Base-by-base conservation (phyloP, 176 grass and related monocot genomes). In the Saccharum spontaneum region DNA sequence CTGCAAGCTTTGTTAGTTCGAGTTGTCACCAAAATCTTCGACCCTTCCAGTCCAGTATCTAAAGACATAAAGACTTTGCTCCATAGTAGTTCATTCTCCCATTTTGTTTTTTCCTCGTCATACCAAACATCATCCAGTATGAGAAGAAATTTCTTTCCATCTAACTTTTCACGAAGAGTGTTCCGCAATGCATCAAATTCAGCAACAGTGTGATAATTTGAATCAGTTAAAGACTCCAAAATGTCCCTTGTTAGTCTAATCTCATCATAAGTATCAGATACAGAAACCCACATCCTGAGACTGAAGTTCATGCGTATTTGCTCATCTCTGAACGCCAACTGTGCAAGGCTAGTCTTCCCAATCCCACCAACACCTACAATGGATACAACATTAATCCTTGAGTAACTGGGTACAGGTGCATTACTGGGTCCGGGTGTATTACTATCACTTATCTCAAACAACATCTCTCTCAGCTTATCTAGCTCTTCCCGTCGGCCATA, bases 111-210 rank as follows among this genome's bases (percentile, higher is more conserved):
- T 13, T 71, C 79, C 50, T 94, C 86, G 18, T 95, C 90, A 78
- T 86, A 77, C 88, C 93, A 92, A 43, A 95, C 90, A 88, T 92
- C 90, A 75, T 95, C 93, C 28, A 95, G 46, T n/a, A 95, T 26
- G 6, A 95, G 85, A 73, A 95, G 79, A 83, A 86, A 90, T 45
- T 81, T 88, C 55, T 72, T 92, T 4, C 33, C 22, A 30, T 14
- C 57, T 30, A 95, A 66, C 52, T 88, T 90, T 61, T 78, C 67
- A 30, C 16, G 46, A 55, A 95, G 79, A 46, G 31, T 23, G 52
- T 65, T 73, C 77, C 86, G 46, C 59, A 95, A 55, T 23, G 67
- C 23, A 72, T 87, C 63, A 67, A 86, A 79, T 59, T 44, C 14
- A 78, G 15, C 55, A 44, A 78, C 39, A 37, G 17, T 75, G 10